Base-by-base conservation (phyloP, 2,329 filamentous ascomycete species). In the Diaporthe vaccinii region DNA sequence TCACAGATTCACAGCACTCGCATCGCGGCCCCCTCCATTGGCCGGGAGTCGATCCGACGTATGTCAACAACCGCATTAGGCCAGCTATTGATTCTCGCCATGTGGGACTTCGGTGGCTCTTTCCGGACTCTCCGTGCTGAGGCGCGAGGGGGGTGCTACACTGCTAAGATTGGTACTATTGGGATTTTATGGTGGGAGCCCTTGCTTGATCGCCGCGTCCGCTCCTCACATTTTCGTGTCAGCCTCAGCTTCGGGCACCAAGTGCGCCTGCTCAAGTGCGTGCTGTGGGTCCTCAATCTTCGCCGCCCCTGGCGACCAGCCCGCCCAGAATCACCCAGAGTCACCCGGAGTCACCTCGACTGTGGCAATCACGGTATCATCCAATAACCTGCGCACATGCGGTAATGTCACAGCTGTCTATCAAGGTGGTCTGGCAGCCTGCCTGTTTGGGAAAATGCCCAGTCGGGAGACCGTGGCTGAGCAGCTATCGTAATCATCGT, bases 391-490 rank as follows among this genome's bases (percentile, higher is more conserved):
- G 49, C 28, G 65, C 65, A 55, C 65, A 41, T 41, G 65, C 34
- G 20, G 39, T 31, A 28, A 53, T 53, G 65, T 68, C 65, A 53
- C 65, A 53, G 34, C 34, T 53, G n/a, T 25, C 46, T 41, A 10
- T 20, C n/a, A 44, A 10, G 59, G 39, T 28, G 46, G n/a, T 41
- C 46, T 68, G 31, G 28, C 46, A 46, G n/a, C 9, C 65, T n/a
- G 46, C 65, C 65, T 68, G n/a, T 55, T 41, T 55, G 49, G 34
- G 65, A 69, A 69, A 69, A 69, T 41, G 65, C 65, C 65, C 65
- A 69, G 49, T 39, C 65, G 34, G 36, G 51, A 55, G 8, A 36
- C 46, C 44, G 65, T 55, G 65, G 65, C 65, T 17, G 65, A 69
- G 65, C 34, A 55, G 12, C n/a, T 15, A 55, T 55, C 46, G 49